These are phyloP conservation scores for Amanita brunnescens DNA, from an alignment of 768 basidiomycete genomes.

Conservation along the genomic window DNA sequence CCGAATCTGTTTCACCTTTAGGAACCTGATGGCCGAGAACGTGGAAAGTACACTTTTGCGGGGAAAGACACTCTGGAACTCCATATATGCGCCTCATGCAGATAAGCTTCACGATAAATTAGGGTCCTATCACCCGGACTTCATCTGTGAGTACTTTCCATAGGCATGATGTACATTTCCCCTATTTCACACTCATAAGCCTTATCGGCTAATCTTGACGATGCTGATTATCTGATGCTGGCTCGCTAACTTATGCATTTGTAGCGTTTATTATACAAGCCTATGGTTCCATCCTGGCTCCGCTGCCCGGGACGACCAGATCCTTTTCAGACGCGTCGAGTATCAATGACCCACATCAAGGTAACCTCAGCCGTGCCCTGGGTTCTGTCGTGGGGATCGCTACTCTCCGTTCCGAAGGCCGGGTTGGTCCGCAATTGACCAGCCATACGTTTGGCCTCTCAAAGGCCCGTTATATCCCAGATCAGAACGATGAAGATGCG, in stretches of 20 bases:
- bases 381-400: constrained; percentile 82
- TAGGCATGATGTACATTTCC: background rate
- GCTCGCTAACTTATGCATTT: constrained; percentile 9
- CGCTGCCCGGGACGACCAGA: constrained; percentile 52
- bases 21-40: constrained; percentile 51
- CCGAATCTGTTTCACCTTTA: constrained; percentile 24
- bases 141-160: constrained; percentile 64
- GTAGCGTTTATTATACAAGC: constrained; percentile 81
- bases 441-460: constrained; percentile 89
- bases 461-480: constrained; percentile 61
- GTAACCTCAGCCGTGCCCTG: constrained; percentile 77
- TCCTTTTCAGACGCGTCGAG: constrained; percentile 31
- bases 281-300: constrained; percentile 73
- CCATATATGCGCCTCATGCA: constrained; percentile 84
- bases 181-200: constrained; percentile 18
- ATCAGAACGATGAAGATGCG: constrained; percentile 58
- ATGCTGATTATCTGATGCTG: constrained; percentile 23
- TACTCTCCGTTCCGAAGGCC: constrained; percentile 74
- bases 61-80: constrained; percentile 70
- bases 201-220: constrained; percentile 21
- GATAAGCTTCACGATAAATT: constrained; percentile 86
- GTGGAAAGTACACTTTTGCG: constrained; percentile 62
- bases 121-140: constrained; percentile 84
- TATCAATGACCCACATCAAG: constrained; percentile 50
- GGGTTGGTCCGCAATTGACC: constrained; percentile 79